Evolutionary conservation across 768 basidiomycete species (phyloP).

Genomic region (Suillus tomentosus): DNA sequence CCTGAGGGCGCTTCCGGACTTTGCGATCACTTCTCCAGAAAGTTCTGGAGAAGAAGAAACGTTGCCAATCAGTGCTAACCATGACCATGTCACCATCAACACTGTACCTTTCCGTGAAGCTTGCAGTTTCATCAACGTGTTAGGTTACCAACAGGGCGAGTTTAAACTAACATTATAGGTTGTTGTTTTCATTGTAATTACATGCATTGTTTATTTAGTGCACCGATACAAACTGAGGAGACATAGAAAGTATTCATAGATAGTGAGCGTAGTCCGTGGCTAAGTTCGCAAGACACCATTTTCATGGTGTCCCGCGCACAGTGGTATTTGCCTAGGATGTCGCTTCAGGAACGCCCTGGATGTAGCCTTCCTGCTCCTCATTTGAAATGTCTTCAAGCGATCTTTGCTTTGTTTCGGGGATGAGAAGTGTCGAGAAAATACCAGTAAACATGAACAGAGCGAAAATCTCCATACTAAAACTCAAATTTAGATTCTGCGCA

Average conservation of each 20-base stretch:
- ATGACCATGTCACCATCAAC: neutral
- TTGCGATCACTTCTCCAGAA: neutral
- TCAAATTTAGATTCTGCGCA: slow-evolving; percentile 14
- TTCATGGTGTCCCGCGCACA: too few species aligned
- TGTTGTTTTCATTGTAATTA: neutral
- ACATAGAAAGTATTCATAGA: neutral
- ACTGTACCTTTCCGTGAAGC: neutral
- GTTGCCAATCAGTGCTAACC: neutral
- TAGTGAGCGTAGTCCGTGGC: too few species aligned
- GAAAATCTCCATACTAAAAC: slow-evolving; percentile 68
- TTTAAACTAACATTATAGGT: neutral
- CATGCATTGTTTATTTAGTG: neutral
- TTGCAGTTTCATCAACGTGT: neutral
- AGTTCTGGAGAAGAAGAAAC: neutral
- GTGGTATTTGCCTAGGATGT: too few species aligned
- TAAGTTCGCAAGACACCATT: too few species aligned
- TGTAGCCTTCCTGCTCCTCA: slow-evolving; percentile 67
- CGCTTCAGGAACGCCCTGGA: slow-evolving; percentile 23
- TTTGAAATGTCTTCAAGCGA: slow-evolving; percentile 74
- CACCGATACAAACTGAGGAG: neutral
- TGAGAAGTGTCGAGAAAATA: slow-evolving; percentile 74
- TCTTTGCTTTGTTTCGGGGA: slow-evolving; percentile 76
- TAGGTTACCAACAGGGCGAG: neutral
- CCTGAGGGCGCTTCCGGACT: neutral
- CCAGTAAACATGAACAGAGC: slow-evolving; percentile 88